Evolutionary conservation across 2,329 filamentous ascomycete genomes (phyloP).

Genomic region (Nemania diffusa): DNA sequence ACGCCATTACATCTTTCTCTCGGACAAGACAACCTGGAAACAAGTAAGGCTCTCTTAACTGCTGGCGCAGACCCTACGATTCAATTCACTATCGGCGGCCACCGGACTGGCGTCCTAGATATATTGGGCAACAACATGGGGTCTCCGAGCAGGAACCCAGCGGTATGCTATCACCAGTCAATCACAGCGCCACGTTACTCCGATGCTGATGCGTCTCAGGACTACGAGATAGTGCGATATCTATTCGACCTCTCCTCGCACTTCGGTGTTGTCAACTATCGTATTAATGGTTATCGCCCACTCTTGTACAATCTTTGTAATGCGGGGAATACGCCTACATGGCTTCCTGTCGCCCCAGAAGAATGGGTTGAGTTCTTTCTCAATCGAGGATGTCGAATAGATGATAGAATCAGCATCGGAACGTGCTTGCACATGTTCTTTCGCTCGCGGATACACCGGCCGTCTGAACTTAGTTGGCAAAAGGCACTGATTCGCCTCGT

Average conservation of each 20-base stretch:
- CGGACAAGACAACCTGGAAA: background rate
- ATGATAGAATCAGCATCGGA: background rate
- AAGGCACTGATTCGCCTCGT: slow-evolving; percentile 6
- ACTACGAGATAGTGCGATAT: no score
- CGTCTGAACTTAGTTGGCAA: background rate
- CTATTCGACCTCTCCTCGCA: no score
- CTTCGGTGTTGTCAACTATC: no score
- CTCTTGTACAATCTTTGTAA: no score
- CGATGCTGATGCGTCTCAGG: no score
- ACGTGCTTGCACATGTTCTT: slow-evolving; percentile 14
- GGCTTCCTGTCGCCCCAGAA: background rate
- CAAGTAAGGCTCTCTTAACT: background rate
- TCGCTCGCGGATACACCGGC: background rate
- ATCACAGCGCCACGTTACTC: no score
- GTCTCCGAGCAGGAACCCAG: no score
- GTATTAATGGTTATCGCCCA: no score
- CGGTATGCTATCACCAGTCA: no score
- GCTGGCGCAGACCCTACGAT: slow-evolving; percentile 21
- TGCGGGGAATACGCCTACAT: no score
- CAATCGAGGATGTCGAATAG: background rate
- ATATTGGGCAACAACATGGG: no score
- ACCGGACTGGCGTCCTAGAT: no score
- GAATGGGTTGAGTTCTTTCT: background rate
- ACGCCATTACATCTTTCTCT: slow-evolving; percentile 11
- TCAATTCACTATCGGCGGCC: background rate